These are phyloP conservation scores for Chamaenerion angustifolium DNA, from an alignment of 345 rosid species.

Conservation along the genomic window DNA sequence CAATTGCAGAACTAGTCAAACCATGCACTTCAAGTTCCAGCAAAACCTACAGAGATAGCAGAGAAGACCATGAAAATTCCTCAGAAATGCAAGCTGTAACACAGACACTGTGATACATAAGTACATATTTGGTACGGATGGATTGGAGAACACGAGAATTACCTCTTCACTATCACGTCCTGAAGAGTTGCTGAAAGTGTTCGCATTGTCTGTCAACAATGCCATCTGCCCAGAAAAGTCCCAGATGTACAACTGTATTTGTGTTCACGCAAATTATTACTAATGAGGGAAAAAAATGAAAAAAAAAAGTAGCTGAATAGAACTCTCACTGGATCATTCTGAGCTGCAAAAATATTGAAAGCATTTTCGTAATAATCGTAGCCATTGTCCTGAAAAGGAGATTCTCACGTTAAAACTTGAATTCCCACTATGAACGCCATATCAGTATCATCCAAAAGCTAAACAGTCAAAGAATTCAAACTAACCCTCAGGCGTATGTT, in stretches of 20 bases:
- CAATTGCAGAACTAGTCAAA: conserved; percentile 20
- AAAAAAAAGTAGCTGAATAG: neutral
- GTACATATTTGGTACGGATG: neutral
- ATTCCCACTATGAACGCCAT: neutral
- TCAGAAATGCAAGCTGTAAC: neutral
- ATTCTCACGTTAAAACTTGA: neutral
- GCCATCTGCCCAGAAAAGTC: conserved; percentile 51
- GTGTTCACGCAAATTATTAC: too few relatives aligned
- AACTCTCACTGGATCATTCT: conserved; percentile 32
- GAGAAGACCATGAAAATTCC: neutral
- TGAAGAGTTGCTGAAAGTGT: conserved; percentile 12
- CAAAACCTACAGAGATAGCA: conserved; percentile 18
- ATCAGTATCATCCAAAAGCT: neutral
- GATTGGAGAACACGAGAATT: conserved; percentile 3
- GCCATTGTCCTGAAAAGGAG: conserved; percentile 35
- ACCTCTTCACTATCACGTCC: conserved; percentile 39
- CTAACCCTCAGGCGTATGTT: conserved; percentile 38
- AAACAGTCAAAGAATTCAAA: neutral
- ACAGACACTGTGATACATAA: neutral
- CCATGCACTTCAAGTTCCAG: conserved; percentile 55
- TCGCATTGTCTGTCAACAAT: conserved; percentile 25
- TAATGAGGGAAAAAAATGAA: too few relatives aligned
- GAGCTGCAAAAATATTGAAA: conserved; percentile 30
- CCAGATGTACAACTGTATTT: conserved; percentile 42
- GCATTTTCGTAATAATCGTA: conserved; percentile 36